Evolutionary conservation across 2,329 filamentous ascomycete genomes (phyloP).

Genomic region (Drechslerella dactyloides): DNA sequence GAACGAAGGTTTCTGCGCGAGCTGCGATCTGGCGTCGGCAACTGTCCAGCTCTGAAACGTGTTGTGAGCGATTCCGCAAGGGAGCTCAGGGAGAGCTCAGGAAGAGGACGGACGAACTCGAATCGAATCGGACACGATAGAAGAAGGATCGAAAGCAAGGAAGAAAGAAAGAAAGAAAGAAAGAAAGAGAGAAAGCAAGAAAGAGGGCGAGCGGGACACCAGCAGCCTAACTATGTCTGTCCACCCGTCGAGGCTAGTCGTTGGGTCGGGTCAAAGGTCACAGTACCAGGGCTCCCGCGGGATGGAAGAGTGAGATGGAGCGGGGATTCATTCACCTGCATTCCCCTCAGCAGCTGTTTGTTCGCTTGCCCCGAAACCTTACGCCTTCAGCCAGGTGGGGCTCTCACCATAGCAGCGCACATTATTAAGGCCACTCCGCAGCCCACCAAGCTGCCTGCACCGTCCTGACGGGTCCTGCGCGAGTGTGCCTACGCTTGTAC

Average conservation of each 20-base stretch:
- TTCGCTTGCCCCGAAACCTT: conserved; percentile 16
- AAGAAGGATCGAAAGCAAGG: neutral
- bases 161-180: neutral
- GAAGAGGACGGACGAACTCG: neutral
- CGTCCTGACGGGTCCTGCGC: conserved; percentile 2
- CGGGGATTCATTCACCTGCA: conserved; percentile 31
- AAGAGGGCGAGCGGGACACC: neutral
- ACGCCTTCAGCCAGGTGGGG: conserved; percentile 31
- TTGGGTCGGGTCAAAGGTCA: conserved; percentile 20
- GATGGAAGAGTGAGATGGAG: conserved; percentile 38
- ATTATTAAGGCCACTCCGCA: conserved; percentile 13
- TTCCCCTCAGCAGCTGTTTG: conserved; percentile 15
- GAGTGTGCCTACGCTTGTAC: neutral
- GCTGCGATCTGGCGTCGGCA: neutral
- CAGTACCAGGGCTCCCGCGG: conserved; percentile 17
- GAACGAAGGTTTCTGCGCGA: too few relatives aligned
- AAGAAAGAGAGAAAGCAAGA: neutral
- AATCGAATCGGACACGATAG: neutral
- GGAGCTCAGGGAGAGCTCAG: too few relatives aligned
- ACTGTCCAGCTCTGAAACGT: too few relatives aligned
- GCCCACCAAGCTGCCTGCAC: neutral
- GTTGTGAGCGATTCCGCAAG: too few relatives aligned
- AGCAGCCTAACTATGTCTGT: too few relatives aligned
- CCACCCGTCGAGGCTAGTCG: neutral
- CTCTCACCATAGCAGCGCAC: neutral